Evolutionary conservation across 176 grass and related monocot species (phyloP).

Genomic region (Aechmea fasciata): DNA sequence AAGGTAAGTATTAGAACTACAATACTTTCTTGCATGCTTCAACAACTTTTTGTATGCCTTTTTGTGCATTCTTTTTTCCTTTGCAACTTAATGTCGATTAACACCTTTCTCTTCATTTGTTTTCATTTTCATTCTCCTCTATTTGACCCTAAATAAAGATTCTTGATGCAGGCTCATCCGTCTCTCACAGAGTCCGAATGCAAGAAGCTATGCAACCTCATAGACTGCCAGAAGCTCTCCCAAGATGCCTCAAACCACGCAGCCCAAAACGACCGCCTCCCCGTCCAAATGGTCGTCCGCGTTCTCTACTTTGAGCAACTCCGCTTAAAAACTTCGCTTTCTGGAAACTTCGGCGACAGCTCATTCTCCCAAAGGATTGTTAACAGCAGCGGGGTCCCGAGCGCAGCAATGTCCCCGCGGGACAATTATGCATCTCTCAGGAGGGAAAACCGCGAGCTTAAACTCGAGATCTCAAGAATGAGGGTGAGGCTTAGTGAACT

Average conservation of each 20-base stretch:
- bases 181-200: conserved; percentile 84
- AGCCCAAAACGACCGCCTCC: conserved; percentile 39
- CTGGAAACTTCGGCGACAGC: conserved; percentile 11
- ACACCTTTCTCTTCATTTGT: too few relatives aligned
- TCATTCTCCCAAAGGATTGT: conserved; percentile 21
- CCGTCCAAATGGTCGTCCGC: conserved; percentile 32
- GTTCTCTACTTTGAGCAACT: conserved; percentile 39
- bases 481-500: conserved; percentile 21
- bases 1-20: conserved; percentile 40
- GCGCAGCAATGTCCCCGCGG: conserved; percentile 15
- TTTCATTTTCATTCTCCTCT: neutral
- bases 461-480: conserved; percentile 25
- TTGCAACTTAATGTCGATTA: too few relatives aligned
- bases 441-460: conserved; percentile 23
- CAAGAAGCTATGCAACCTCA: conserved; percentile 42
- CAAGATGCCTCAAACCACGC: conserved; percentile 42
- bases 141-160: neutral
- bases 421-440: conserved; percentile 19
- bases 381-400: conserved; percentile 12
- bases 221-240: conserved; percentile 45
- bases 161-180: conserved; percentile 51
- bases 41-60: too few relatives aligned
- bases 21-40: too few relatives aligned
- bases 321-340: conserved; percentile 32
- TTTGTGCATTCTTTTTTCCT: too few relatives aligned